Conservation (phyloP, 352 stramenopile genomes). For the Phytophthora sp. region DNA sequence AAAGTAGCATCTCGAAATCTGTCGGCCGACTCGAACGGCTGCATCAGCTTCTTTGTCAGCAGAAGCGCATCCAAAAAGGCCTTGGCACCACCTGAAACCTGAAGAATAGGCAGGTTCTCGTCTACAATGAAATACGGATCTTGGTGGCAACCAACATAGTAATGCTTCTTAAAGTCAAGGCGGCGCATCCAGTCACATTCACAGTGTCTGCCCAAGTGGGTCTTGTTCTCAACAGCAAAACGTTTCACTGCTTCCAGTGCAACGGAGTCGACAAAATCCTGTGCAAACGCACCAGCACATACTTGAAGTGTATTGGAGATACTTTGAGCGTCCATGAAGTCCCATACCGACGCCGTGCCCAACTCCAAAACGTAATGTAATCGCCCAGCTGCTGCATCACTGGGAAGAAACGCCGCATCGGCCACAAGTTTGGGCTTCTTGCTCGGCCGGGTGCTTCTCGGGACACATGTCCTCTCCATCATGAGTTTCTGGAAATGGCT, state of each 20-base stretch:
- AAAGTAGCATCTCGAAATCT: slow-evolving; percentile 1
- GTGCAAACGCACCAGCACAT: slow-evolving; percentile 3
- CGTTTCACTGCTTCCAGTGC: slow-evolving; percentile 9
- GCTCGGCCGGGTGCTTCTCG: too few species aligned
- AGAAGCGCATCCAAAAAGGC: slow-evolving; percentile 6
- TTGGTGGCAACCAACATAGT: slow-evolving; percentile 1
- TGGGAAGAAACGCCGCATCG: too few species aligned
- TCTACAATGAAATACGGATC: slow-evolving; percentile 7
- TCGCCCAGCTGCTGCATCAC: too few species aligned
- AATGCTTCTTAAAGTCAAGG: slow-evolving; percentile 16
- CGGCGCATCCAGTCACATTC: slow-evolving; percentile 29
- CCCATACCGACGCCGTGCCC: slow-evolving; percentile 13
- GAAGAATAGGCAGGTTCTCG: slow-evolving; percentile 15
- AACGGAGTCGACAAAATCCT: slow-evolving; percentile 8
- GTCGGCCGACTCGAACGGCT: slow-evolving; percentile 3
- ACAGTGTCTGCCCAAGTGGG: slow-evolving; percentile 22
- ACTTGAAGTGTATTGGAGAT: slow-evolving; percentile 4
- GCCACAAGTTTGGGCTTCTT: too few species aligned
- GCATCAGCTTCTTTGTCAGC: slow-evolving; percentile 6
- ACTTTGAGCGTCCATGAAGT: slow-evolving; percentile 10
- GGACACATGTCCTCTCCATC: too few species aligned
- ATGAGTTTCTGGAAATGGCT: too few species aligned
- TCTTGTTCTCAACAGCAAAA: slow-evolving; percentile 16
- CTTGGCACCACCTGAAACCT: slow-evolving; percentile 8
- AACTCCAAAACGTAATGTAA: slow-evolving; percentile 20